phyloP scores from a whole-genome alignment of 2,329 filamentous ascomycete genomes.

The Sordariomycetes sp. region DNA sequence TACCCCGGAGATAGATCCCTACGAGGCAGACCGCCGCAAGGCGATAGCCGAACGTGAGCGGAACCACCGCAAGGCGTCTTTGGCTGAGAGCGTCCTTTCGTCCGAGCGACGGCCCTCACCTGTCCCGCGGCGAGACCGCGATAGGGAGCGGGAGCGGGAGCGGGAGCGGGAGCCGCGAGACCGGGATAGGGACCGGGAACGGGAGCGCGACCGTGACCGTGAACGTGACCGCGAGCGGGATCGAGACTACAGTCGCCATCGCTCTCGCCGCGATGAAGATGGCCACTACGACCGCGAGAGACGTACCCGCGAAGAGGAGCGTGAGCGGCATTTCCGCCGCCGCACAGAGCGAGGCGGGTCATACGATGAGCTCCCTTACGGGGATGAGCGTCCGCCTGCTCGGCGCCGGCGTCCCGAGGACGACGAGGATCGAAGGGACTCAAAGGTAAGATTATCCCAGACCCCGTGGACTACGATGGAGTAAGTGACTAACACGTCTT shows the following conservation, averaged over 20 bases:
- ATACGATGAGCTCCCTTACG: constrained; percentile 85
- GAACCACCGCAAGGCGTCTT: constrained; percentile 74
- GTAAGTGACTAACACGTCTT: not conserved
- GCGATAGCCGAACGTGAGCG: constrained; percentile 90
- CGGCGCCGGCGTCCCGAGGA: constrained; percentile 69
- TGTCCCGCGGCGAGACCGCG: constrained; percentile 28
- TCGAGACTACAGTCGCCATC: constrained; percentile 36
- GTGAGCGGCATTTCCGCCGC: constrained; percentile 78
- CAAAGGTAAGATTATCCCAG: constrained; percentile 42
- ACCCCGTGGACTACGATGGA: not conserved
- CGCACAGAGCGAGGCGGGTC: constrained; percentile 66
- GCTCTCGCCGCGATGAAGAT: constrained; percentile 49
- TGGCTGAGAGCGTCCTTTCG: constrained; percentile 52
- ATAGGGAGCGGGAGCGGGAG: constrained; percentile 28
- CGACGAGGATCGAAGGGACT: constrained; percentile 61
- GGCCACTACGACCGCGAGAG: constrained; percentile 77
- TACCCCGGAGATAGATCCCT: constrained; percentile 84
- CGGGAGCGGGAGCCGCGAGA: constrained; percentile 22
- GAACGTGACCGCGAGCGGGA: constrained; percentile 25
- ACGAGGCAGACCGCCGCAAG: constrained; percentile 89
- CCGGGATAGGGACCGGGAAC: constrained; percentile 20
- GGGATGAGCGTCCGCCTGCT: constrained; percentile 56
- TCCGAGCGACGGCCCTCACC: constrained; percentile 34
- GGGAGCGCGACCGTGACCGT: constrained; percentile 24
- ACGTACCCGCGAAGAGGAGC: constrained; percentile 78